phyloP scores from a whole-genome alignment of 2,329 filamentous ascomycete species.

The Xylariaceae sp. region DNA sequence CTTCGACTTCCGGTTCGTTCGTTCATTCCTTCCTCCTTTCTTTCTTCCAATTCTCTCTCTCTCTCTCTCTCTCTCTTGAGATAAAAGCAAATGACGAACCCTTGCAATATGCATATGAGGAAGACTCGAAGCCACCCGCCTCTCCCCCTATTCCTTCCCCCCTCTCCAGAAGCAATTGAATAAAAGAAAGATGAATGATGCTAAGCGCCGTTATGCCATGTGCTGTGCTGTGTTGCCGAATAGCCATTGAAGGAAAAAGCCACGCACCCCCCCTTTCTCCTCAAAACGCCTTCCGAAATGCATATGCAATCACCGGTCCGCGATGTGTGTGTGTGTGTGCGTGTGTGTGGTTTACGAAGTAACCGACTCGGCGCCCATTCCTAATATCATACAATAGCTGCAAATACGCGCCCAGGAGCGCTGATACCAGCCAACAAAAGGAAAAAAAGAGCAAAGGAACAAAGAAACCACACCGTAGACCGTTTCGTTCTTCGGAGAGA shows the following conservation, averaged over 20 bases:
- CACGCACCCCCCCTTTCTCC: neutral
- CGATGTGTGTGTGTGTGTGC: neutral
- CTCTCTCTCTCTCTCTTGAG: no score
- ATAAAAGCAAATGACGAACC: no score
- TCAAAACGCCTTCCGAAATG: conserved; percentile 14
- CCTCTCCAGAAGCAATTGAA: neutral
- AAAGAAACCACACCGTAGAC: neutral
- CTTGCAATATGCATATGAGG: neutral
- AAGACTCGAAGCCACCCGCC: neutral
- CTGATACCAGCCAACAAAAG: neutral
- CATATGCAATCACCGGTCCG: neutral
- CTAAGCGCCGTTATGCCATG: neutral
- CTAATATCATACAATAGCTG: neutral
- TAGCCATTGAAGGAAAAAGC: neutral
- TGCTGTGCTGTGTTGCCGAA: conserved; percentile 6
- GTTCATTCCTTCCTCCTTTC: no score
- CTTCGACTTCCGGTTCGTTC: no score
- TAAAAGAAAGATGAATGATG: neutral
- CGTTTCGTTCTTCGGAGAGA: conserved; percentile 28
- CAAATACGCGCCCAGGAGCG: neutral
- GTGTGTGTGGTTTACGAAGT: neutral
- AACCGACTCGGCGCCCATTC: neutral
- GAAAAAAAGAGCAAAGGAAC: neutral
- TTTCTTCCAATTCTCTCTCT: no score
- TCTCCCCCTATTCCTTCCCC: no score